These are phyloP conservation scores for Monilinia polystroma DNA, from an alignment of 2,329 filamentous ascomycete species.

Conservation along the genomic window DNA sequence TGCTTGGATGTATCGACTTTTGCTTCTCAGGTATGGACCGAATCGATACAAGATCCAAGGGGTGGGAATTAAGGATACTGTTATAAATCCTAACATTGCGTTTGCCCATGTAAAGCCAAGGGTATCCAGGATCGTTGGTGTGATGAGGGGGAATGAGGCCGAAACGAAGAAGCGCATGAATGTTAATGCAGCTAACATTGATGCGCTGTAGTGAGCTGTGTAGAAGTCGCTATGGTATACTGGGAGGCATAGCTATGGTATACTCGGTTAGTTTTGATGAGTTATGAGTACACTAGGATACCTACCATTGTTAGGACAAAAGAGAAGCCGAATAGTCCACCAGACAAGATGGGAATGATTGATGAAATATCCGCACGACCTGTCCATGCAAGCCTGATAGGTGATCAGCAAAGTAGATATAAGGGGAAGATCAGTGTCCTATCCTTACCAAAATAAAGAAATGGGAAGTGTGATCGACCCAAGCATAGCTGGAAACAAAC, in stretches of 20 bases:
- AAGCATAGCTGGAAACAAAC: constrained; percentile 59
- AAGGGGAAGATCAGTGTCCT: fast-evolving
- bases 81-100: constrained; percentile 46
- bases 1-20: constrained; percentile 36
- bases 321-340: constrained; percentile 54
- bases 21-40: constrained; percentile 41
- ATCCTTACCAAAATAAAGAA: constrained; percentile 42
- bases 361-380: constrained; percentile 32
- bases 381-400: constrained; percentile 29
- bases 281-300: background rate
- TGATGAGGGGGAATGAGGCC: constrained; percentile 38
- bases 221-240: constrained; percentile 20
- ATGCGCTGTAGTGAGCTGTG: constrained; percentile 16
- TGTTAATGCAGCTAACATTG: constrained; percentile 14
- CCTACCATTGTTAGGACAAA: constrained; percentile 58
- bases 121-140: constrained; percentile 49
- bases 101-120: constrained; percentile 47
- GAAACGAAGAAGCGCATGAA: constrained; percentile 33
- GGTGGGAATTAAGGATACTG: constrained; percentile 44
- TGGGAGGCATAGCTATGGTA: constrained; percentile 10
- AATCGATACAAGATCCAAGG: constrained; percentile 47
- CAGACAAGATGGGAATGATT: constrained; percentile 37
- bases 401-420: background rate
- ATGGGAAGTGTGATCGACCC: constrained; percentile 35
- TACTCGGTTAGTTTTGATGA: background rate